A percentile compares a stretch with the other conserved stretches of the same genome.
Evolutionary conservation across 2,329 filamentous ascomycete genomes (phyloP).

Genomic region (Colletotrichum noveboracense): DNA sequence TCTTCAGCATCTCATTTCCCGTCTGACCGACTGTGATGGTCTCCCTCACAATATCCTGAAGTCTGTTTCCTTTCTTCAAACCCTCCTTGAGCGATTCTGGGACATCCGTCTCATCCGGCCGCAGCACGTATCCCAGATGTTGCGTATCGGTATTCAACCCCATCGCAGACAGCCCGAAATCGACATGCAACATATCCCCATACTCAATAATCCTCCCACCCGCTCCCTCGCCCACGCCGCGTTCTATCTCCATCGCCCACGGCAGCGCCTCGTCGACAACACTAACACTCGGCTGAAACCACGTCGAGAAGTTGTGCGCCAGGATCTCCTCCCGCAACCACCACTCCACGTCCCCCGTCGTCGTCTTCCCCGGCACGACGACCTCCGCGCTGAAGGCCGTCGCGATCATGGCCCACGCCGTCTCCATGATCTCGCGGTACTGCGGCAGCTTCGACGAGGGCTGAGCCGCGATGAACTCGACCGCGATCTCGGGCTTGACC

Average conservation of each 20-base stretch:
- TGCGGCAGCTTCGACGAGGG: conserved; percentile 41
- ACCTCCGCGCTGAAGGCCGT: conserved; percentile 49
- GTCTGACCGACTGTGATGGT: conserved; percentile 49
- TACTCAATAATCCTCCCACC: conserved; percentile 39
- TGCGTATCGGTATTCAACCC: conserved; percentile 56
- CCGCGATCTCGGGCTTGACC: conserved; percentile 47
- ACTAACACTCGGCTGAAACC: conserved; percentile 54
- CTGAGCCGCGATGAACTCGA: conserved; percentile 52
- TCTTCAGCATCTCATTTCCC: conserved; percentile 50
- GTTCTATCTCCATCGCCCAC: neutral
- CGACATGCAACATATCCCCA: conserved; percentile 53
- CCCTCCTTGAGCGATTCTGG: conserved; percentile 46
- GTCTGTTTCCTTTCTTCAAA: conserved; percentile 47
- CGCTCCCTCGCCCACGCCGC: conserved; percentile 10
- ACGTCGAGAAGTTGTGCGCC: conserved; percentile 55
- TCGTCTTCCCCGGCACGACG: conserved; percentile 47
- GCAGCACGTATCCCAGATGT: conserved; percentile 54
- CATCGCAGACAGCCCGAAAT: conserved; percentile 53
- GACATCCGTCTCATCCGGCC: conserved; percentile 44
- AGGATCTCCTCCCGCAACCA: conserved; percentile 56
- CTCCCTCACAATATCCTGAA: conserved; percentile 51
- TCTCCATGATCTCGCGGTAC: conserved; percentile 53
- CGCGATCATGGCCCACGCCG: conserved; percentile 54
- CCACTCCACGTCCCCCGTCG: conserved; percentile 53
- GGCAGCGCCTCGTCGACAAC: conserved; percentile 37